Evolutionary conservation across 768 basidiomycete species (phyloP), one percentile per base, ranked within the genome.

Genomic region (Serendipita sp.): DNA sequence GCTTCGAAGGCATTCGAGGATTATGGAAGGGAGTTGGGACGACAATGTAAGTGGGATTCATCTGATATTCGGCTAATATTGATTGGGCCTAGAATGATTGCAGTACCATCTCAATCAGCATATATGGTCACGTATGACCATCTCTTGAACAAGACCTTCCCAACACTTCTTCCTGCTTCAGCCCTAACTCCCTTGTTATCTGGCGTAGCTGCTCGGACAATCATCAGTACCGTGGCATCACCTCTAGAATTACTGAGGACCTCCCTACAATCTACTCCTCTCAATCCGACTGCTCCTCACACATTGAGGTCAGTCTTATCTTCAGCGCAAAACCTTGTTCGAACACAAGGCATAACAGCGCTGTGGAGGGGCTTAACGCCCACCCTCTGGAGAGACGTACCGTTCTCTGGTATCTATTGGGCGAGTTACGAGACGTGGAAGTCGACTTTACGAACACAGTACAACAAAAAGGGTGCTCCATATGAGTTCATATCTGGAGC

Each of bases 41-140:
- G 2, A 81, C 92, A 28, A 71, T 98, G 89, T 93, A 69, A 74
- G 90, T 75, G 31, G 9, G 60, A 42, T 45, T 60, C 33, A 43
- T 34, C 22, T 41, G 0, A 41, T 20, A 22, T 53, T 30, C 56
- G 71, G 64, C 61, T 63, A 22, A 62, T 65, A 66, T 63, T 30
- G 60, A 24, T 7, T 30, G 60, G 22, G 38, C 4, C 3, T 65
- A 94, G 93, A 60, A 72, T 91, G 42, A 92, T 98, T 69, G 85
- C 88, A 33, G 90, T 98, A 24, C 96, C 96, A 0, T 86, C 93
- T 0, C 82, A 93, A 42, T 90, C 93, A 56, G 78, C 84, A 31
- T 98, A 99, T 73, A 99, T 99, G 82, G 78, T 98, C 64, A 90
- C 90, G 20, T 98, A 98, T 72, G 94, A 97, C 73, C 83, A 90